These are phyloP conservation scores for Trypethelium eluteriae DNA, from an alignment of 495 filamentous ascomycete species.

Conservation along the genomic window DNA sequence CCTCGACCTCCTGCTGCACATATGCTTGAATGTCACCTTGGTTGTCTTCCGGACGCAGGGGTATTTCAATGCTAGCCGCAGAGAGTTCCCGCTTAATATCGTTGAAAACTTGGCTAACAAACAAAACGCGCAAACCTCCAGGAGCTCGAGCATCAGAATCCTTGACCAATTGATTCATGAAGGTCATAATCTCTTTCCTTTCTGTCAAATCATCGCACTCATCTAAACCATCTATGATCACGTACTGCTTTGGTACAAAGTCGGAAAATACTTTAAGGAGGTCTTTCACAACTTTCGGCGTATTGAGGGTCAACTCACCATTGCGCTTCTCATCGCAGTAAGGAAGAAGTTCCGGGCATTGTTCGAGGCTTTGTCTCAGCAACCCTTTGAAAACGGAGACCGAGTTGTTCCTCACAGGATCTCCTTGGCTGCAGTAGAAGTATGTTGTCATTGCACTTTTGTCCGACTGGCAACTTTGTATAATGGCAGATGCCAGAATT, in stretches of 20 bases:
- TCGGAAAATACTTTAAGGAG: constrained; percentile 17
- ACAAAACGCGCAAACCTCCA: constrained; percentile 25
- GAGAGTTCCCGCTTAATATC: constrained; percentile 31
- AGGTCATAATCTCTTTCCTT: constrained; percentile 16
- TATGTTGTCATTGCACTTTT: constrained; percentile 3
- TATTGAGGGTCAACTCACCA: constrained; percentile 18
- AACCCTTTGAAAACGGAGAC: constrained; percentile 15
- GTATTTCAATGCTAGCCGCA: constrained; percentile 23
- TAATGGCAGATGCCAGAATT: constrained; percentile 21
- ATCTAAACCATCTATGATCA: constrained; percentile 23
- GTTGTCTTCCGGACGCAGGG: constrained; percentile 26
- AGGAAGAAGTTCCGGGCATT: constrained; percentile 13
- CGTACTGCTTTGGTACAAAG: constrained; percentile 19
- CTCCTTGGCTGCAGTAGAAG: constrained; percentile 24
- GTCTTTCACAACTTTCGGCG: constrained; percentile 13
- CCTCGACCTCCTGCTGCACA: constrained; percentile 19
- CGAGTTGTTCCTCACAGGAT: constrained; percentile 18
- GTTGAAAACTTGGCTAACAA: constrained; percentile 22
- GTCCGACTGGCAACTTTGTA: constrained; percentile 13
- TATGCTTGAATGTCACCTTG: constrained; percentile 32
- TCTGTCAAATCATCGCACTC: constrained; percentile 17
- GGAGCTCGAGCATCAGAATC: constrained; percentile 29
- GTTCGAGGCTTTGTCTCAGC: constrained; percentile 14
- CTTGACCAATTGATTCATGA: constrained; percentile 20
- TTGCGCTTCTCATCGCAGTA: constrained; percentile 20